A percentile compares a stretch with the other conserved stretches of the same genome.
phyloP scores from a whole-genome alignment of 208 protist genomes.

The Leishmania arabica region DNA sequence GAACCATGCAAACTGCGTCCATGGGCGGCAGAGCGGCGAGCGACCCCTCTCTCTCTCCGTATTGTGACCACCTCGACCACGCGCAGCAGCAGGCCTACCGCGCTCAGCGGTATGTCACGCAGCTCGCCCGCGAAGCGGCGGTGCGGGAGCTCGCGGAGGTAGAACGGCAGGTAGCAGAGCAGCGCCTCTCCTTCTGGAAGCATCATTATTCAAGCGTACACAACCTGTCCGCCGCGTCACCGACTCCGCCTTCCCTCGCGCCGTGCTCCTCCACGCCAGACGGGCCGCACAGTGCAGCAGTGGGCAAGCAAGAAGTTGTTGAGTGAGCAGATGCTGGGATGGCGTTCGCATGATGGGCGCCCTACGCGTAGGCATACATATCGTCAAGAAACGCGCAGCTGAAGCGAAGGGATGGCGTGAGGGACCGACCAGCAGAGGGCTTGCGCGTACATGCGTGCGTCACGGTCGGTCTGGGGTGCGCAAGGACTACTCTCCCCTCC shows the following conservation, averaged over 20 bases:
- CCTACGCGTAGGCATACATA: not conserved
- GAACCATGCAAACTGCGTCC: not conserved
- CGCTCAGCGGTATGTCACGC: slow-evolving; percentile 18
- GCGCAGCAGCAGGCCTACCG: slow-evolving; percentile 32
- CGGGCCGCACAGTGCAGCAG: not conserved
- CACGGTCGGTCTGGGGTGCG: not conserved
- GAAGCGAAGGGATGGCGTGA: not conserved
- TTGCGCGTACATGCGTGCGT: not conserved
- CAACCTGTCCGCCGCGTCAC: not conserved
- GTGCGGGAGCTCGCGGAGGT: slow-evolving; percentile 49
- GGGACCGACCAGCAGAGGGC: not conserved
- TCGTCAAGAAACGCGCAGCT: not conserved
- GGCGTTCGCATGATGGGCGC: not conserved
- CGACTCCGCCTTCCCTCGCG: not conserved
- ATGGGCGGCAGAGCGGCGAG: not conserved
- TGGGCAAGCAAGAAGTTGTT: not conserved
- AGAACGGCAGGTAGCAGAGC: slow-evolving; percentile 38
- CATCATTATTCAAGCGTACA: slow-evolving; percentile 6
- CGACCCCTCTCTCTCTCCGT: not conserved
- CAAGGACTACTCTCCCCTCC: not conserved
- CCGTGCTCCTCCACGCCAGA: slow-evolving; percentile 2
- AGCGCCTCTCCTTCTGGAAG: slow-evolving; percentile 28
- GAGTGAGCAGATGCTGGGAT: not conserved
- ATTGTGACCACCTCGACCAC: slow-evolving; percentile 25
- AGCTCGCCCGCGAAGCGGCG: slow-evolving; percentile 51